A percentile compares a stretch with the other conserved stretches of the same genome.
Evolutionary conservation across 352 stramenopile genomes (phyloP).

Genomic region (Pythium monospermum): DNA sequence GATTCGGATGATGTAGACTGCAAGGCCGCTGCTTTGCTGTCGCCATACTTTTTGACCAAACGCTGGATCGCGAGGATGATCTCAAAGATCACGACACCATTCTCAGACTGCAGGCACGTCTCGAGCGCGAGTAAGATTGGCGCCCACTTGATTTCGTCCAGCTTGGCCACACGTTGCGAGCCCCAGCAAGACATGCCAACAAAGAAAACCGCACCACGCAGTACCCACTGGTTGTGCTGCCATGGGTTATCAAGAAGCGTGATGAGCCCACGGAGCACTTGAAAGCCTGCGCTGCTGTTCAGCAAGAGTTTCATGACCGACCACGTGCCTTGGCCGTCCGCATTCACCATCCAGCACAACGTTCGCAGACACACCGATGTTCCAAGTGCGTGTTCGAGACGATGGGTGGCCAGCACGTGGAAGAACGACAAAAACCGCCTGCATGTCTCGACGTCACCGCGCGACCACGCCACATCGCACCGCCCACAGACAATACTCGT

Average conservation of each 20-base stretch:
- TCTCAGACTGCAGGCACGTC: slow-evolving; percentile 48
- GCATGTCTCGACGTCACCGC: slow-evolving; percentile 69
- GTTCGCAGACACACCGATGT: slow-evolving; percentile 61
- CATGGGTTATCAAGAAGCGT: slow-evolving; percentile 63
- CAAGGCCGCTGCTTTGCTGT: too few species aligned
- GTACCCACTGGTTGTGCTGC: slow-evolving; percentile 59
- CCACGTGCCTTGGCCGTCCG: slow-evolving; percentile 78
- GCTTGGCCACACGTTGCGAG: slow-evolving; percentile 64
- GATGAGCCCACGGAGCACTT: slow-evolving; percentile 66
- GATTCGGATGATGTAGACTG: slow-evolving; percentile 1
- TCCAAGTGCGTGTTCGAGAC: slow-evolving; percentile 53
- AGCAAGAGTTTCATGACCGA: slow-evolving; percentile 78
- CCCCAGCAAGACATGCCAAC: slow-evolving; percentile 87
- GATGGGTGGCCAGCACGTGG: slow-evolving; percentile 57
- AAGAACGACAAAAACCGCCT: slow-evolving; percentile 72
- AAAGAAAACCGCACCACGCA: slow-evolving; percentile 82
- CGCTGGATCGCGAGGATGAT: slow-evolving; percentile 83
- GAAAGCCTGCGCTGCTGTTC: slow-evolving; percentile 51
- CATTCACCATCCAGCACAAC: slow-evolving; percentile 81
- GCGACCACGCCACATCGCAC: slow-evolving; percentile 67
- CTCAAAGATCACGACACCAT: slow-evolving; percentile 82
- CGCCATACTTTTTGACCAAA: slow-evolving; percentile 85
- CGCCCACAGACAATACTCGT: slow-evolving; percentile 58
- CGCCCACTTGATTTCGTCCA: slow-evolving; percentile 73
- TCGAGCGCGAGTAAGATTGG: slow-evolving; percentile 69